These are phyloP conservation scores for Kodamaea leandrae DNA, from an alignment of 805 yeast species.

Conservation along the genomic window DNA sequence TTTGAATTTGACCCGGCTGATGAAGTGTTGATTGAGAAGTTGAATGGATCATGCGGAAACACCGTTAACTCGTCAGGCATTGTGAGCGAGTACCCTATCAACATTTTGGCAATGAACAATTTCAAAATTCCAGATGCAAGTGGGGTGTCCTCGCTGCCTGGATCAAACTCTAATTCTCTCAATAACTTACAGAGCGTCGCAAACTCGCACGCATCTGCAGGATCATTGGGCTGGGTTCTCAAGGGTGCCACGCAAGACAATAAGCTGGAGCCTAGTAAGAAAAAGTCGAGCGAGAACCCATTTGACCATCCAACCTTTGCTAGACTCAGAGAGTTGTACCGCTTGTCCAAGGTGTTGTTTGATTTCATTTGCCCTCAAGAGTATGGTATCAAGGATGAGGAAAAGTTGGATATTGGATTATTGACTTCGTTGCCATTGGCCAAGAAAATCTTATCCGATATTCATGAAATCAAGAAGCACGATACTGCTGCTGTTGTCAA, in stretches of 20 bases:
- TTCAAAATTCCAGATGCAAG: conserved; percentile 54
- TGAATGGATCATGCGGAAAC: conserved; percentile 42
- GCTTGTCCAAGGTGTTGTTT: conserved; percentile 87
- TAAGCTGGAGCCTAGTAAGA: conserved; percentile 9
- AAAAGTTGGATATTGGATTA: conserved; percentile 92
- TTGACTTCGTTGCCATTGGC: conserved; percentile 93
- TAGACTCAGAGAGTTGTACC: conserved; percentile 80
- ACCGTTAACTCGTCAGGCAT: conserved; percentile 50
- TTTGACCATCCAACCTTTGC: conserved; percentile 82
- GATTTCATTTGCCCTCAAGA: conserved; percentile 99
- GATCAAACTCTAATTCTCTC: conserved; percentile 20
- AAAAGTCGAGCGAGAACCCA: conserved; percentile 29
- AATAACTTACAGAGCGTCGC: conserved; percentile 21
- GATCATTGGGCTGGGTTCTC: conserved; percentile 74
- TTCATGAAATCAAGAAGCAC: conserved; percentile 71
- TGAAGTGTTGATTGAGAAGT: conserved; percentile 30
- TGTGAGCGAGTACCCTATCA: conserved; percentile 71
- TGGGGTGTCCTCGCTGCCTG: conserved; percentile 10
- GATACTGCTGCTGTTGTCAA: conserved; percentile 82
- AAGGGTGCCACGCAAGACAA: conserved; percentile 26
- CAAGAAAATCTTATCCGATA: conserved; percentile 77
- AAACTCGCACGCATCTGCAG: conserved; percentile 45
- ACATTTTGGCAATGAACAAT: conserved; percentile 71
- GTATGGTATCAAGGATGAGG: conserved; percentile 93
- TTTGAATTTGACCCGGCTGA: conserved; percentile 61